A percentile compares a stretch with the other conserved stretches of the same genome.
Conservation (phyloP, 2,329 filamentous ascomycete species). For the Venturia carpophila region DNA sequence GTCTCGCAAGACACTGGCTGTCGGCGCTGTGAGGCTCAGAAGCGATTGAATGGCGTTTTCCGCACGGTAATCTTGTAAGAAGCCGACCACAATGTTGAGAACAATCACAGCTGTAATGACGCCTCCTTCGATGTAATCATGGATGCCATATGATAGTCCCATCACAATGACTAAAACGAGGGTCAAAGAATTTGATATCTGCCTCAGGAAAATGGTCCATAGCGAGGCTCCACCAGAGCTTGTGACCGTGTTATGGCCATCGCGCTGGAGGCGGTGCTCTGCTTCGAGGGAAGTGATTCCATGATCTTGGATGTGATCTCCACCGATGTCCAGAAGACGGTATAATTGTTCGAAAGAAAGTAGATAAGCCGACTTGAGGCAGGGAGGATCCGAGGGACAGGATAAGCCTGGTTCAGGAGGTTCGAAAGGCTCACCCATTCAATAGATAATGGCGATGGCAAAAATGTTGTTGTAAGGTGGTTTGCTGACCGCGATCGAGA, state of each 20-base stretch:
- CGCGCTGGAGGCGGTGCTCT: constrained; percentile 53
- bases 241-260: constrained; percentile 65
- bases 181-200: constrained; percentile 70
- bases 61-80: constrained; percentile 44
- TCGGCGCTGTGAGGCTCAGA: constrained; percentile 33
- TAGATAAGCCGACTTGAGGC: not conserved
- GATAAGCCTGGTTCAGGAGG: constrained; percentile 3
- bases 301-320: constrained; percentile 31
- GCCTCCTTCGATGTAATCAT: constrained; percentile 56
- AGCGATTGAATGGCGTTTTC: constrained; percentile 37
- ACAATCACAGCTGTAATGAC: constrained; percentile 57
- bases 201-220: constrained; percentile 68
- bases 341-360: not conserved
- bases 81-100: constrained; percentile 59
- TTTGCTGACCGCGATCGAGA: not conserved
- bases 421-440: not conserved
- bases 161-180: constrained; percentile 66
- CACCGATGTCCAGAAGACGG: not conserved
- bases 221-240: constrained; percentile 62
- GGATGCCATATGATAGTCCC: constrained; percentile 56
- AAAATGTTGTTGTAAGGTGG: not conserved
- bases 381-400: not conserved
- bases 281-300: constrained; percentile 58
- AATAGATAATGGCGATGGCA: not conserved
- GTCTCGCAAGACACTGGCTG: constrained; percentile 32